These are phyloP conservation scores for Apophysomyces trapeziformis DNA, from an alignment of 371 early-diverging fungal genomes.

Conservation along the genomic window DNA sequence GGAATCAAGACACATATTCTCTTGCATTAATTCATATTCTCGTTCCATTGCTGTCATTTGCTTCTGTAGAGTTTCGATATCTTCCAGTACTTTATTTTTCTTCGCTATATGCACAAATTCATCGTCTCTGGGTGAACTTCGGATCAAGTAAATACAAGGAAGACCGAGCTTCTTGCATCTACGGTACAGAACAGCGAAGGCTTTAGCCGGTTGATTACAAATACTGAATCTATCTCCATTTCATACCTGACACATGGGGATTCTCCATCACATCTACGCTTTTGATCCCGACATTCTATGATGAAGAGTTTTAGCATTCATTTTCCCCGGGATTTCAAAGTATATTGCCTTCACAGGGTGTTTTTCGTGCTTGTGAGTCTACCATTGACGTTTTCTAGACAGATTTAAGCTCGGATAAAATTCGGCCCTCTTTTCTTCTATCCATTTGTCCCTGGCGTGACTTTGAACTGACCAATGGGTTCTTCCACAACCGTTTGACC, in stretches of 20 bases:
- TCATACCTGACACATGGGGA: conserved; percentile 41
- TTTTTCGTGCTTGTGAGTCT: conserved; percentile 8
- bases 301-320: not conserved
- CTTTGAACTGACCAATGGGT: not conserved
- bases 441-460: not conserved
- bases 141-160: conserved; percentile 30
- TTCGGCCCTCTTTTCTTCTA: not conserved
- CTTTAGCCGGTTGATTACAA: not conserved
- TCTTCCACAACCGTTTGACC: not conserved
- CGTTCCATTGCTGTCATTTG: conserved; percentile 28
- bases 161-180: conserved; percentile 38
- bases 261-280: conserved; percentile 36
- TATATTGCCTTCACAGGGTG: conserved; percentile 23
- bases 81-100: conserved; percentile 16
- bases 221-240: not conserved
- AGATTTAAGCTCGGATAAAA: not conserved
- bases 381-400: not conserved
- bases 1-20: not conserved
- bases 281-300: conserved; percentile 48
- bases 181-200: not conserved
- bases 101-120: conserved; percentile 32
- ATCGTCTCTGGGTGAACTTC: conserved; percentile 32
- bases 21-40: conserved; percentile 9
- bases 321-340: not conserved
- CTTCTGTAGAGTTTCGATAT: conserved; percentile 23